phyloP scores from a whole-genome alignment of 768 basidiomycete genomes.

The Amanita molliuscula region DNA sequence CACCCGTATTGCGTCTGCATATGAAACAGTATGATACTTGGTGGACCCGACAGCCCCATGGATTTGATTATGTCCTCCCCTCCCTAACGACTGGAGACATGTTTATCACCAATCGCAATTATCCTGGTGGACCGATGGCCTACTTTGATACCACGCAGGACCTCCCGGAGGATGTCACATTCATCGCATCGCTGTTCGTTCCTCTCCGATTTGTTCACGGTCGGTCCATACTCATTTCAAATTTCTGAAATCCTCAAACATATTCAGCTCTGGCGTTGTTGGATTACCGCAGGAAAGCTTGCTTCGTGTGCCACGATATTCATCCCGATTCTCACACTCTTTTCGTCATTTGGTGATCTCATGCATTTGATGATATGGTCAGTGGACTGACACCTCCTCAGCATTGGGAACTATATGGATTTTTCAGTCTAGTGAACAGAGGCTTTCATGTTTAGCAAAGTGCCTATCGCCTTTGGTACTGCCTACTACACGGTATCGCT shows the following conservation, averaged over 20 bases:
- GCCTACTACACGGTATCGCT: slow-evolving; percentile 22
- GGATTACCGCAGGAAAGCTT: slow-evolving; percentile 19
- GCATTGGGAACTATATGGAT: slow-evolving; percentile 25
- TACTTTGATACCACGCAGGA: slow-evolving; percentile 33
- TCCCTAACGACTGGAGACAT: slow-evolving; percentile 28
- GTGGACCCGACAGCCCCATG: too few species aligned
- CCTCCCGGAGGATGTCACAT: slow-evolving; percentile 30
- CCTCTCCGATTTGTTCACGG: slow-evolving; percentile 27
- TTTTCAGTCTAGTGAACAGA: slow-evolving; percentile 21
- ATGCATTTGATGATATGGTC: background rate
- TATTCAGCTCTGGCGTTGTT: slow-evolving; percentile 28
- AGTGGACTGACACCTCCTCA: slow-evolving; percentile 5
- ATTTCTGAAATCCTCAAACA: background rate
- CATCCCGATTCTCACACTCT: slow-evolving; percentile 19
- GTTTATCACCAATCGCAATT: slow-evolving; percentile 32
- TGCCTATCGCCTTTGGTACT: slow-evolving; percentile 17
- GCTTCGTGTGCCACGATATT: slow-evolving; percentile 16
- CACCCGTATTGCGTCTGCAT: too few species aligned
- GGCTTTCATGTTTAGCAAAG: slow-evolving; percentile 17
- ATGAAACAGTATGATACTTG: too few species aligned
- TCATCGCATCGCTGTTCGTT: slow-evolving; percentile 32
- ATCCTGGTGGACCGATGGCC: slow-evolving; percentile 31
- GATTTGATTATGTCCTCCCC: too few species aligned
- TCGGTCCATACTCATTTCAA: slow-evolving; percentile 9
- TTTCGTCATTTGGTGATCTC: slow-evolving; percentile 16